Evolutionary conservation across 176 grass and related monocot genomes (phyloP), one percentile per base, ranked within the genome.

Genomic region (Lolium rigidum): DNA sequence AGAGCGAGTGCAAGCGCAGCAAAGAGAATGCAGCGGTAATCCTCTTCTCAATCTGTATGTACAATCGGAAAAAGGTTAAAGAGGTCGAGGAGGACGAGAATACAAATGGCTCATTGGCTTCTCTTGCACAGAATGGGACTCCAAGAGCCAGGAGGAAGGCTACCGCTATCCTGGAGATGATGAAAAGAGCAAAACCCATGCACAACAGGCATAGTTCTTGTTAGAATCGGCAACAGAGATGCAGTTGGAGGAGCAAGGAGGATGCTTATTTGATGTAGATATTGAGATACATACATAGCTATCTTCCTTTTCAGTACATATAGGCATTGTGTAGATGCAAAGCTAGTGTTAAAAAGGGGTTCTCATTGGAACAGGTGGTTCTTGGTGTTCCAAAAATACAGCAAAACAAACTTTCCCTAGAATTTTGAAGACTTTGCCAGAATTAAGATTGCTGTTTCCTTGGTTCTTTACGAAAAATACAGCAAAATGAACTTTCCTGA

Each of bases 1-100:
- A 98, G 60, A 91, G 88, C 3, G 41, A 86, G 28, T 88, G 82
- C 65, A 81, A 79, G 48, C 89, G 87, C 69, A 98, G 77, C 88
- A 98, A 91, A 74, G 95, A 95, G 87, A 98, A 98, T 65, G 92
- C 95, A 0, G 82, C 76, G 7, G 93, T 93, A 28, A 83, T 98
- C 51, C 91, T 93, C 20, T 89, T 82, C 26, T 39, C 91, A 26
- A 84, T 95, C 62, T 98, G 95, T 67, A 90, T 80, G 80, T 84
- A 88, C 66, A 81, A 98, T 79, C 65, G 85, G 65, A 69, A 60
- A 71, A 93, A 86, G 74, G 66, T 88, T 52, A 93, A 89, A 80
- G 87, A 88, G 79, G 80, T 95, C 2, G 82, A 68, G 9, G 80
- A 87, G 22, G 93, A 98, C 17, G 93, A 98, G 79, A 87, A 84